These are phyloP conservation scores for Rhodomyrtus psidioides DNA, from an alignment of 441 rosid species.

Conservation along the genomic window DNA sequence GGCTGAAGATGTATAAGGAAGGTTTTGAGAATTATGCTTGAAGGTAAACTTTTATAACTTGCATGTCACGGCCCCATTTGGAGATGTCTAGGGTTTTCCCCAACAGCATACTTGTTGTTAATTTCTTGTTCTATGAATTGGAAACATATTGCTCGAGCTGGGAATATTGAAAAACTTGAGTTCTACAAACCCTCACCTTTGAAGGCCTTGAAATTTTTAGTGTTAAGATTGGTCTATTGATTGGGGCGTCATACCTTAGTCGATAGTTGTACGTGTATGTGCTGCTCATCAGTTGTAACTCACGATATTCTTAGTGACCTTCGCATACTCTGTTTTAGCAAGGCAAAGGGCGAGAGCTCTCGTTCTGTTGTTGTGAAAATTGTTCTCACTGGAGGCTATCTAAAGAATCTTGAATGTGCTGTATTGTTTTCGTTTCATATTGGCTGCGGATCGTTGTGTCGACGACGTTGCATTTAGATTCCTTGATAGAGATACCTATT, in stretches of 20 bases:
- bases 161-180: background rate
- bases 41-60: too few species aligned
- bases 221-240: background rate
- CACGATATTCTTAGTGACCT: background rate
- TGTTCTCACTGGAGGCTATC: background rate
- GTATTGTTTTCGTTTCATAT: background rate
- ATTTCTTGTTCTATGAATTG: too few species aligned
- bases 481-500: background rate
- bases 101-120: too few species aligned
- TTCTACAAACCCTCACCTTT: background rate
- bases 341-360: background rate
- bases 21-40: too few species aligned
- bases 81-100: too few species aligned
- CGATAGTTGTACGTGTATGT: background rate
- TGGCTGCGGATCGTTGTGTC: background rate
- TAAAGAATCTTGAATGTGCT: background rate
- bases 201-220: background rate
- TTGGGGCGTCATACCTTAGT: background rate
- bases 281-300: background rate
- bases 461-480: background rate
- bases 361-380: background rate
- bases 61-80: too few species aligned
- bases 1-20: too few species aligned
- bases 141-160: too few species aligned
- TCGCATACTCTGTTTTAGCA: background rate